Evolutionary conservation across 192 early-diverging fungal species (phyloP), one percentile per base, ranked within the genome.

Genomic region (Paraglomus brasilianum): DNA sequence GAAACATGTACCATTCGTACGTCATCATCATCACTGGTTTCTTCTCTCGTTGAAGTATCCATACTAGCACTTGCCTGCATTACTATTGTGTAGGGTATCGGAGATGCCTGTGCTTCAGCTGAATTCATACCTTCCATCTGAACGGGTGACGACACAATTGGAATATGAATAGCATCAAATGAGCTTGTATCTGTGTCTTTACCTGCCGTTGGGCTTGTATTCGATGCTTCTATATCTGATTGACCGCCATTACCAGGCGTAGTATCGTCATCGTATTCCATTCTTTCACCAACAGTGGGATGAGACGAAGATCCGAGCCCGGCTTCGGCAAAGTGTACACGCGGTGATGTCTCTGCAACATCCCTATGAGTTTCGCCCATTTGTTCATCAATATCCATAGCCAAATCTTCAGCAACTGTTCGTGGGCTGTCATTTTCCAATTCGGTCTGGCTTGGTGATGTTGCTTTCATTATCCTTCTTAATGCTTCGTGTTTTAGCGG

Each of bases 331-430:
- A 46, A 47, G n/a, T 45, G 44, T 6, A 24, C 40, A 15, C 11
- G 17, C 19, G 11, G 11, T 6, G 21, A 13, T 46, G 21, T 63
- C 47, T 46, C 13, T 17, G 0, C 15, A 8, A 8, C 15, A 46
- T 22, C 61, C 10, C 24, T 21, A 11, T 30, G 6, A 5, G 40
- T n/a, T 43, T 61, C 58, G 10, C n/a, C 39, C n/a, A 5, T 43
- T n/a, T 10, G n/a, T 19, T 63, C 61, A 10, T 43, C 41, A 14
- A 63, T 15, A 24, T 63, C 61, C 43, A 63, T 63, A 30, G 42
- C 19, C 22, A 5, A 8, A 24, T 63, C 61, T 14, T 17, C 43
- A 63, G 22, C 38, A 7, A 60, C 15, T 19, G 58, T 60, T 60
- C 21, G 61, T 6, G 61, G 61, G 17, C 43, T 63, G 38, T 45